These are phyloP conservation scores for Linnemannia schmuckeri DNA, from an alignment of 192 early-diverging fungal genomes.

Conservation along the genomic window DNA sequence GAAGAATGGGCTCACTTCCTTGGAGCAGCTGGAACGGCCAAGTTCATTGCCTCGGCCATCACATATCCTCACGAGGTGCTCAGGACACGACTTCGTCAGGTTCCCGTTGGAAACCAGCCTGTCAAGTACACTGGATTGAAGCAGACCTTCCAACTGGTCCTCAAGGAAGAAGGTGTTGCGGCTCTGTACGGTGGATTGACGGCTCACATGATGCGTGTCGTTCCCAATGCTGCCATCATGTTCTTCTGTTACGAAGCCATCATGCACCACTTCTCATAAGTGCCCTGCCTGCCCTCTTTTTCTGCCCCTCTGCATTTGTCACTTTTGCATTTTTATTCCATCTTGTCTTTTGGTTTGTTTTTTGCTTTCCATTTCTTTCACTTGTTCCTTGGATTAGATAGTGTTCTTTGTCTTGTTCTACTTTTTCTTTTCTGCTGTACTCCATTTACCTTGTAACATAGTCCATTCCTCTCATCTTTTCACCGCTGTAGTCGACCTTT, in stretches of 20 bases:
- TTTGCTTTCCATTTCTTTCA: neutral
- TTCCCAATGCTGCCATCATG: conserved; percentile 96
- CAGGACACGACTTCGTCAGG: conserved; percentile 90
- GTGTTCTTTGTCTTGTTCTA: neutral
- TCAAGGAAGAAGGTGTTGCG: conserved; percentile 83
- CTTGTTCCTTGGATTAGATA: neutral
- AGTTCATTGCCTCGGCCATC: conserved; percentile 86
- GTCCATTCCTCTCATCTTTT: neutral
- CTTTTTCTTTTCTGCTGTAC: neutral
- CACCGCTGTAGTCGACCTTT: neutral
- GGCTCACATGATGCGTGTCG: conserved; percentile 93
- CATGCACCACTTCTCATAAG: conserved; percentile 61
- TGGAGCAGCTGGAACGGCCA: conserved; percentile 85
- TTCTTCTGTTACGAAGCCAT: conserved; percentile 90
- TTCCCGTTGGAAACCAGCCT: conserved; percentile 74
- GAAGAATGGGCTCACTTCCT: conserved; percentile 87
- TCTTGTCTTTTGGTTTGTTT: conserved; percentile 2
- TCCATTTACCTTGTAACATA: conserved; percentile 5
- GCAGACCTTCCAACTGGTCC: conserved; percentile 51
- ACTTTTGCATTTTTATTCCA: conserved; percentile 6
- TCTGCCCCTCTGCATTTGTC: conserved; percentile 21
- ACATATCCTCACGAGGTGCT: conserved; percentile 98
- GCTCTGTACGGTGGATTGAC: conserved; percentile 97
- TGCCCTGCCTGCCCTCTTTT: neutral
- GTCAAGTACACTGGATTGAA: conserved; percentile 84